These are phyloP conservation scores for Penicillium sp. DNA, from an alignment of 2,329 filamentous ascomycete genomes.

Conservation along the genomic window DNA sequence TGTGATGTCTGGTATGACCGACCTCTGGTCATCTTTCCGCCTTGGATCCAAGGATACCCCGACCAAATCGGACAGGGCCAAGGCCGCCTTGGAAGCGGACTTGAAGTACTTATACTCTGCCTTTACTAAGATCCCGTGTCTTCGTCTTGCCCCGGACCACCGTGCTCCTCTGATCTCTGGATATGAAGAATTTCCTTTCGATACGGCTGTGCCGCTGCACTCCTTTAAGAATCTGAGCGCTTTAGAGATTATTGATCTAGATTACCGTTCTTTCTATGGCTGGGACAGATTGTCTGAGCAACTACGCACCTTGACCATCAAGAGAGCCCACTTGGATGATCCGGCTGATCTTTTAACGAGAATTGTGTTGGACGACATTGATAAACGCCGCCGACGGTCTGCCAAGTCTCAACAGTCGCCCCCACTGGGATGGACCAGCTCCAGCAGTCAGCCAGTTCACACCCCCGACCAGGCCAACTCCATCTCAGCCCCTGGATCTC, in stretches of 20 bases:
- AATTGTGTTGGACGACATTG: constrained; percentile 94
- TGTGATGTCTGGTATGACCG: constrained; percentile 95
- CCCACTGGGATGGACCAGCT: constrained; percentile 62
- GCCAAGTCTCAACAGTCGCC: constrained; percentile 83
- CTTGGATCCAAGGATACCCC: constrained; percentile 75
- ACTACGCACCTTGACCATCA: constrained; percentile 82
- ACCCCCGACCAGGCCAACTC: constrained; percentile 64
- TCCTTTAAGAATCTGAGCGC: constrained; percentile 96
- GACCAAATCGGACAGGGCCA: constrained; percentile 84
- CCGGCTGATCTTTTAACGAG: constrained; percentile 85
- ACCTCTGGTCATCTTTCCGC: constrained; percentile 85
- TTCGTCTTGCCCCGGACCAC: constrained; percentile 88
- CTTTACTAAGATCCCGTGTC: constrained; percentile 95
- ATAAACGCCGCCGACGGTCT: constrained; percentile 81
- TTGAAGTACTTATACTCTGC: constrained; percentile 96
- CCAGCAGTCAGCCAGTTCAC: constrained; percentile 60
- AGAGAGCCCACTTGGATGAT: constrained; percentile 83
- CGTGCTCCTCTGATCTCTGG: constrained; percentile 84
- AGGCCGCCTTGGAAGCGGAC: constrained; percentile 78
- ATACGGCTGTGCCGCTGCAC: constrained; percentile 93
- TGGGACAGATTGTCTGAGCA: constrained; percentile 95
- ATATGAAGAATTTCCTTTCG: constrained; percentile 97
- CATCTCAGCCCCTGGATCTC: constrained; percentile 66
- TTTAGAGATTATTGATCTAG: constrained; percentile 89
- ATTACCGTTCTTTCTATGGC: constrained; percentile 94